These are phyloP conservation scores for Thalia dealbata DNA, from an alignment of 176 grass and related monocot species.

Conservation along the genomic window DNA sequence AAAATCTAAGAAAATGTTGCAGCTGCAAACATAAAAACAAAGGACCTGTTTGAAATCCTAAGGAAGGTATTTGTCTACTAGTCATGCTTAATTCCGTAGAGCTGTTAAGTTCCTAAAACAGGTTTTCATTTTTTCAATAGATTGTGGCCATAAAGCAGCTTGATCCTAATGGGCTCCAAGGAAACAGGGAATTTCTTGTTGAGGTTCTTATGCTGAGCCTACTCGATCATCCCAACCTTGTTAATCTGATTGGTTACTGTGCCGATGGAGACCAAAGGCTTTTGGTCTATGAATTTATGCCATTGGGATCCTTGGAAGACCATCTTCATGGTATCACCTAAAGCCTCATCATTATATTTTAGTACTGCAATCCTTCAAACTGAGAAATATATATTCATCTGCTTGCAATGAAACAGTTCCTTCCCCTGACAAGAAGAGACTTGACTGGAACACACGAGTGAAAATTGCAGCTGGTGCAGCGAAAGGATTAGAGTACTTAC, in stretches of 20 bases:
- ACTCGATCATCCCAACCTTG: constrained; percentile 51
- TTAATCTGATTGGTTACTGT: constrained; percentile 46
- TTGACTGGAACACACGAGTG: constrained; percentile 22
- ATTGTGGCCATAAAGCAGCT: constrained; percentile 55
- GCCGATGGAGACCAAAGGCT: constrained; percentile 49
- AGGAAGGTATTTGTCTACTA: neutral
- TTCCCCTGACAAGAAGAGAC: constrained; percentile 18
- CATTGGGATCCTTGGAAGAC: constrained; percentile 40
- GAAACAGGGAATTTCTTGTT: constrained; percentile 44
- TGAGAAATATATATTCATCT: neutral
- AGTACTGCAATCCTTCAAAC: neutral
- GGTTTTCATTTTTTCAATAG: constrained; percentile 8
- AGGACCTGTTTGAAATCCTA: neutral
- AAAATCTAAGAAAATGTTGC: too few relatives aligned
- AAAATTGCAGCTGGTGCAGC: constrained; percentile 19
- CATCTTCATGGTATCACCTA: constrained; percentile 36
- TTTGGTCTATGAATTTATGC: constrained; percentile 51
- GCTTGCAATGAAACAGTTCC: constrained; percentile 21
- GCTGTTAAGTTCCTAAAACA: constrained; percentile 6
- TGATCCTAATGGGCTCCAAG: constrained; percentile 45
- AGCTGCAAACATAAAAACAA: too few relatives aligned
- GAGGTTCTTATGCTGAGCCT: constrained; percentile 46
- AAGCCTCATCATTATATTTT: constrained; percentile 2
- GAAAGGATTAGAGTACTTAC: constrained; percentile 42
- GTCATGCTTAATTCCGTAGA: neutral